A percentile compares a stretch with the other conserved stretches of the same genome.
phyloP scores from a whole-genome alignment of 106 monocot genomes.

The Apostasia shenzhenica region DNA sequence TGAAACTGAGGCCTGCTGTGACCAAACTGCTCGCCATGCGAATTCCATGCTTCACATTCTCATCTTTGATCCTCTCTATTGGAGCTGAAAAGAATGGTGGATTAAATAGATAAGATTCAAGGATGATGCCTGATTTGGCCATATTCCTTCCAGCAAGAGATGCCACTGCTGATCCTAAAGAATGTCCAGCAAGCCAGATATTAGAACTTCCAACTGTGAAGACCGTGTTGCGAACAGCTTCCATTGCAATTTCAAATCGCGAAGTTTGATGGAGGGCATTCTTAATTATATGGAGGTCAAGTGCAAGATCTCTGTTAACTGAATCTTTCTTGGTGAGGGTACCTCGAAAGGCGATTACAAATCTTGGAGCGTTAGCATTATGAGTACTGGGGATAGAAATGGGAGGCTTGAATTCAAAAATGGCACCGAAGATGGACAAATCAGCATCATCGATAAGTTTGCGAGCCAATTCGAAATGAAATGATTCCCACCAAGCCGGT shows the following conservation, averaged over 20 bases:
- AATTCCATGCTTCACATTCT: slow-evolving; percentile 68
- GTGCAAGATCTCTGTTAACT: slow-evolving; percentile 44
- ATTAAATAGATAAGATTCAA: slow-evolving; percentile 82
- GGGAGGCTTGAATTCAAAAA: slow-evolving; percentile 45
- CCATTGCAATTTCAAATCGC: slow-evolving; percentile 60
- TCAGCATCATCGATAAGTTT: slow-evolving; percentile 79
- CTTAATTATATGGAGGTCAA: slow-evolving; percentile 63
- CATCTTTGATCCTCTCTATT: slow-evolving; percentile 70
- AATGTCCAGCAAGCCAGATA: slow-evolving; percentile 92
- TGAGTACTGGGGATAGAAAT: slow-evolving; percentile 16
- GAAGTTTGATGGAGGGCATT: slow-evolving; percentile 67
- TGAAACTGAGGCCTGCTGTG: slow-evolving; percentile 72
- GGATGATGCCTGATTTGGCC: slow-evolving; percentile 47
- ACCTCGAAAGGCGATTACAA: slow-evolving; percentile 81
- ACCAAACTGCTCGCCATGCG: slow-evolving; percentile 77
- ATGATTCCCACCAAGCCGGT: slow-evolving; percentile 88
- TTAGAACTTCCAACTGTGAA: slow-evolving; percentile 34
- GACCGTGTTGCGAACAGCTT: slow-evolving; percentile 58
- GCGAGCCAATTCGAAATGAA: slow-evolving; percentile 58
- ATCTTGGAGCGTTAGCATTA: slow-evolving; percentile 37
- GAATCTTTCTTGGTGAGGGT: slow-evolving; percentile 62
- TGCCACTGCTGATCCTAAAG: slow-evolving; percentile 73
- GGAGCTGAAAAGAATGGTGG: slow-evolving; percentile 85
- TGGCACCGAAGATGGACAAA: slow-evolving; percentile 80
- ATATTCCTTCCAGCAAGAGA: slow-evolving; percentile 74